Evolutionary conservation across 495 filamentous ascomycete genomes (phyloP).

Genomic region (Penicillium lagena): DNA sequence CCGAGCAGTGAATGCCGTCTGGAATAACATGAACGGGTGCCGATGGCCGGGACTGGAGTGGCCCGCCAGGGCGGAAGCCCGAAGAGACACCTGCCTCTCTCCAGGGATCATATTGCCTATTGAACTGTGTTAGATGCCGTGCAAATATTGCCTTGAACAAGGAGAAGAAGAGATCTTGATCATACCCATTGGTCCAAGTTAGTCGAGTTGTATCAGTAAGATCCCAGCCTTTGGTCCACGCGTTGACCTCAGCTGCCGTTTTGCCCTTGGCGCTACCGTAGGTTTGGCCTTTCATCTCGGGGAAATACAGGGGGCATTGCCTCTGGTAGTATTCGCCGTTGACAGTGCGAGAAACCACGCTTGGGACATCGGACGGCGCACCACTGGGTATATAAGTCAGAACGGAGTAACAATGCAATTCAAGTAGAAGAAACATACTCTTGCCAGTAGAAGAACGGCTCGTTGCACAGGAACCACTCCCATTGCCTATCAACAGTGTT

Average conservation of each 20-base stretch:
- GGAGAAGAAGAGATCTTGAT: slow-evolving; percentile 1
- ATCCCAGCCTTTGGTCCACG: slow-evolving; percentile 53
- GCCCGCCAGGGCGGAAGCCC: slow-evolving; percentile 46
- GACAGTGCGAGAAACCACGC: slow-evolving; percentile 53
- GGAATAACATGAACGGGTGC: slow-evolving; percentile 50
- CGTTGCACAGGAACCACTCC: slow-evolving; percentile 62
- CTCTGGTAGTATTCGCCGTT: slow-evolving; percentile 50
- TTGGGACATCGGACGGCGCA: slow-evolving; percentile 33
- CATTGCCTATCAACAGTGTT: slow-evolving; percentile 55
- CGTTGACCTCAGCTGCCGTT: slow-evolving; percentile 50
- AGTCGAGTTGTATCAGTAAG: slow-evolving; percentile 49
- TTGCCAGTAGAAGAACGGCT: slow-evolving; percentile 57
- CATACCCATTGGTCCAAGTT: slow-evolving; percentile 54
- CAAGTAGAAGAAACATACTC: slow-evolving; percentile 27
- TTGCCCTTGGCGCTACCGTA: slow-evolving; percentile 46
- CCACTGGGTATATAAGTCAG: slow-evolving; percentile 21
- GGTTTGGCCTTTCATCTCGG: slow-evolving; percentile 39
- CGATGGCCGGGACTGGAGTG: slow-evolving; percentile 30
- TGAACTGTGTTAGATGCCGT: background rate
- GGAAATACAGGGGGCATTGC: slow-evolving; percentile 57
- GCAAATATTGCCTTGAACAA: no score
- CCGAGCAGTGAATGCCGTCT: slow-evolving; percentile 47
- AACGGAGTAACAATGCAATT: background rate
- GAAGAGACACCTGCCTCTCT: slow-evolving; percentile 45
- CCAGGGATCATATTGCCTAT: slow-evolving; percentile 55